These are phyloP conservation scores for Pythium vanterpoolii DNA, from an alignment of 352 stramenopile genomes.

Conservation along the genomic window DNA sequence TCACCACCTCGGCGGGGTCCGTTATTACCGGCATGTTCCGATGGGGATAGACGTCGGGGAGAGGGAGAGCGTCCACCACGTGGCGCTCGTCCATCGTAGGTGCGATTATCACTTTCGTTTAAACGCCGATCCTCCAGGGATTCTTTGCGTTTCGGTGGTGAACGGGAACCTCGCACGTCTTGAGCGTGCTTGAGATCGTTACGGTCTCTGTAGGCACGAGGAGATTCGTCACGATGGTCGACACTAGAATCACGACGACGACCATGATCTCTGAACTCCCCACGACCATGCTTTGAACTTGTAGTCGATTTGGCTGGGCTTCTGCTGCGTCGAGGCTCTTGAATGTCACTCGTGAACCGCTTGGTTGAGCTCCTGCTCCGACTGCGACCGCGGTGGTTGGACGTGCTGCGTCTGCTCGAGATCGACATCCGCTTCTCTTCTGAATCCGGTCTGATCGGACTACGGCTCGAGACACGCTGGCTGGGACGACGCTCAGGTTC, in stretches of 20 bases:
- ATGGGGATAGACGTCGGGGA: neutral
- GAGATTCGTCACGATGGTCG: neutral
- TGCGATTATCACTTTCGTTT: neutral
- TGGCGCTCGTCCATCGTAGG: neutral
- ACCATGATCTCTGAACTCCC: neutral
- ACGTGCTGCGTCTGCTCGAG: neutral
- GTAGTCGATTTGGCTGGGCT: constrained; percentile 2
- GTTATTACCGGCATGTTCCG: neutral
- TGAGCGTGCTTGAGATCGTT: neutral
- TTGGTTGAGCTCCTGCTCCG: neutral
- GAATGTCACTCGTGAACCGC: neutral
- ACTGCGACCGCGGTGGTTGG: constrained; percentile 5
- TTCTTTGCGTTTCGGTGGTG: constrained; percentile 1
- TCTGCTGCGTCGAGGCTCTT: neutral
- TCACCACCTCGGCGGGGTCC: neutral
- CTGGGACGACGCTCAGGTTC: neutral
- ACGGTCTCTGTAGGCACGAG: neutral
- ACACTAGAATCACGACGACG: neutral
- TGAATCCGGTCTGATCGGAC: neutral
- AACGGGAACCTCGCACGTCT: neutral
- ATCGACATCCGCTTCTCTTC: neutral
- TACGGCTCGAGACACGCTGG: constrained; percentile 2
- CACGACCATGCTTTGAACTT: neutral
- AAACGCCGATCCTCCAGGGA: neutral
- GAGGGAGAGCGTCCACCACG: neutral